Conservation (phyloP, 768 basidiomycete species). For the Ramaria sp. region DNA sequence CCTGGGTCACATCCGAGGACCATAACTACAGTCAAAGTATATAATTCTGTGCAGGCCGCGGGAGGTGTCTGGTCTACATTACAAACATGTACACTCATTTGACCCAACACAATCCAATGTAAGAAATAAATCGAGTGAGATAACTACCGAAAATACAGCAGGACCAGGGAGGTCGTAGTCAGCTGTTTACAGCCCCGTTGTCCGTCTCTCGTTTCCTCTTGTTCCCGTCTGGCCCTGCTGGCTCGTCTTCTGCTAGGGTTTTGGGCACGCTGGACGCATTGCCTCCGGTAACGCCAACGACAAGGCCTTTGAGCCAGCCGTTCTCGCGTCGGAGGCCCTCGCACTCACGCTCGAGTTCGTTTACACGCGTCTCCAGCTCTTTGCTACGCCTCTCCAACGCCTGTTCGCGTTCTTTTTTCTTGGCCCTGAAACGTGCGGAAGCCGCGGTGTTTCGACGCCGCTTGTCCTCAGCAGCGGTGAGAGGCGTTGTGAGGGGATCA, state of each 20-base stretch:
- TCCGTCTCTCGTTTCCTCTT: conserved; percentile 6
- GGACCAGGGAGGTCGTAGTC: not conserved
- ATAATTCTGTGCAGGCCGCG: not conserved
- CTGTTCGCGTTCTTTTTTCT: conserved; percentile 93
- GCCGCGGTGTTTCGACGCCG: conserved; percentile 90
- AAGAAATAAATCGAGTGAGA: not conserved
- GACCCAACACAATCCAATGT: not conserved
- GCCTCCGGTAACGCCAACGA: conserved; percentile 62
- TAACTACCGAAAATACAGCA: not conserved
- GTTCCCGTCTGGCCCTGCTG: not conserved
- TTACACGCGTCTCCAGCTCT: conserved; percentile 71
- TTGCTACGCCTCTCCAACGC: conserved; percentile 79
- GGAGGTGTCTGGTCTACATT: too few relatives aligned
- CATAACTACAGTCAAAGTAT: not conserved
- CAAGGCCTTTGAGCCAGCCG: conserved; percentile 83
- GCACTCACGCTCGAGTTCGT: conserved; percentile 83
- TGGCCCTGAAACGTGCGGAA: conserved; percentile 84
- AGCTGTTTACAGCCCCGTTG: not conserved
- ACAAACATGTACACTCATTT: too few relatives aligned
- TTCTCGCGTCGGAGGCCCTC: conserved; percentile 83
- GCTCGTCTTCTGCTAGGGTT: not conserved
- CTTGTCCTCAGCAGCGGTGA: conserved; percentile 73
- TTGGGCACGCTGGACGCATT: not conserved
- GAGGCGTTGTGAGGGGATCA: conserved; percentile 14
- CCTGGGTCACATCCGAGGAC: too few relatives aligned